Evolutionary conservation across 2,329 filamentous ascomycete species (phyloP), one percentile per base, ranked within the genome.

Genomic region (Aspergillus fischeri): DNA sequence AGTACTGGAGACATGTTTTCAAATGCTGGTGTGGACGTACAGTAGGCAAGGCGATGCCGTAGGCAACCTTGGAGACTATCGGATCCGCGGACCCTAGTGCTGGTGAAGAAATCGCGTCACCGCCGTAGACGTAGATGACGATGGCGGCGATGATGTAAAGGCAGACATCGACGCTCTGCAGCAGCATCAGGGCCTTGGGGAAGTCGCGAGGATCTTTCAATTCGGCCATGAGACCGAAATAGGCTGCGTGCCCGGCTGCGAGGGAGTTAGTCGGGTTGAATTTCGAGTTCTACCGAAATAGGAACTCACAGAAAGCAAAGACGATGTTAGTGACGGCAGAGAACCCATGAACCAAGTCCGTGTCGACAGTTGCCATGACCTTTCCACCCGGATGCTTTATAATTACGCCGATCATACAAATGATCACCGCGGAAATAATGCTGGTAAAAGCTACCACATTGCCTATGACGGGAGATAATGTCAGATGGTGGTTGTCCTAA

Each of bases 81-180:
- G 69, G 69, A 3, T 80, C 78, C 7, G 86, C 83, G 0, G 86
- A 88, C 7, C 85, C 83, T 1, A 91, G 79, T 0, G 88, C 88
- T 0, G 88, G 88, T 1, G 84, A 86, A 1, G 80, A 77, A 1
- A 91, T 86, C 9, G 78, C 71, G 0, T 77, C 74, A 0, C 88
- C 88, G 4, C 83, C 84, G 65, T 82, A 90, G 57, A 83, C 78
- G 74, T 91, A 91, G 65, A 90, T 85, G 41, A 90, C 81, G 6
- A 84, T 80, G 4, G 86, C 86, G 1, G 86, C 85, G 27, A 88
- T 67, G 29, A 88, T 77, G 71, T 91, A 91, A 29, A 90, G 78
- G 14, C 74, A 72, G 1, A 84, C 84, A 58, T 87, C 84, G 56
- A 79, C 75, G 20, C 78, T 74, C 68, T 88, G 85, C 6, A 88